phyloP scores from a whole-genome alignment of 441 rosid species.

The Pelargonium cotyledonis region DNA sequence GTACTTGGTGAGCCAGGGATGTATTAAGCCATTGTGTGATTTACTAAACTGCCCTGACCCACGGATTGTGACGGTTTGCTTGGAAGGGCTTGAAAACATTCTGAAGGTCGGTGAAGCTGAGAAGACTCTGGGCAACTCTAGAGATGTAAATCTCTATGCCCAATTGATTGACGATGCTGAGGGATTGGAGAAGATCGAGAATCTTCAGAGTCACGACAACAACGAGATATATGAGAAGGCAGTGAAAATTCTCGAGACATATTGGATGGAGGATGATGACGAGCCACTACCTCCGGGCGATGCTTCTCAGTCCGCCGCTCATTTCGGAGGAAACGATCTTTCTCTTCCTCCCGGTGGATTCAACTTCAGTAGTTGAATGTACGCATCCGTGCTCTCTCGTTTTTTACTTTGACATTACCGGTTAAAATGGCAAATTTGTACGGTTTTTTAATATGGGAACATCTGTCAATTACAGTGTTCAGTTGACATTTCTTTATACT shows the following conservation, averaged over 20 bases:
- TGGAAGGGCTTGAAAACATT: constrained; percentile 35
- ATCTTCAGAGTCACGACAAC: constrained; percentile 49
- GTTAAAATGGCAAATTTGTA: no score
- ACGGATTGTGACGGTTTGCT: constrained; percentile 36
- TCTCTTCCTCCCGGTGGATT: constrained; percentile 6
- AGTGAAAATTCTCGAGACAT: constrained; percentile 17
- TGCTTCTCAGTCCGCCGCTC: background rate
- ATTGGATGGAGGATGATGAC: constrained; percentile 16
- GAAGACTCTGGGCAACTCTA: constrained; percentile 29
- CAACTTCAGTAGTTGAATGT: constrained; percentile 6
- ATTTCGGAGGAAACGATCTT: background rate
- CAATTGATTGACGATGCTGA: constrained; percentile 47
- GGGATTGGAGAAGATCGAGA: constrained; percentile 51
- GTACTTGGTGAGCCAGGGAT: constrained; percentile 43
- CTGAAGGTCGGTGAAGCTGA: constrained; percentile 51
- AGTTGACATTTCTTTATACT: no score
- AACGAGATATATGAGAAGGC: constrained; percentile 44
- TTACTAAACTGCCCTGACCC: constrained; percentile 52
- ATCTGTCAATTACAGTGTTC: no score
- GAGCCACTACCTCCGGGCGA: background rate
- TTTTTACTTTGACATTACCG: no score
- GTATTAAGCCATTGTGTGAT: constrained; percentile 53
- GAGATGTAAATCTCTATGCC: constrained; percentile 32
- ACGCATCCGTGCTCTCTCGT: no score
- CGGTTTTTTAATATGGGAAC: no score